Evolutionary conservation across 2,329 filamentous ascomycete species (phyloP).

Genomic region (Pseudogymnoascus verrucosus): DNA sequence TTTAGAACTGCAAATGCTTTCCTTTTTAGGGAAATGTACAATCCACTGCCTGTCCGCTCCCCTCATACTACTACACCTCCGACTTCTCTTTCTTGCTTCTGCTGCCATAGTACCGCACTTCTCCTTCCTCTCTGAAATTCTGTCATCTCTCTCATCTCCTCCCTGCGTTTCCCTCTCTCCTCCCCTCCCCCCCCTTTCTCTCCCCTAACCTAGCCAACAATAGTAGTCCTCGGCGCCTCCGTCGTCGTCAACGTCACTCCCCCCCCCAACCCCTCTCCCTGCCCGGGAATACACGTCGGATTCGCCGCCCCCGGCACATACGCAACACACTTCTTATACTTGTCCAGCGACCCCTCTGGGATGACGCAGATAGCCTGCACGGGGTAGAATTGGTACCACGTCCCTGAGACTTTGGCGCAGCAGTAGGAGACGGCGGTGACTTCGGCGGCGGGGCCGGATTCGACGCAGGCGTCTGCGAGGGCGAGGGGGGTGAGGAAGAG

Average conservation of each 20-base stretch:
- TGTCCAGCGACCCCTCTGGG: not conserved
- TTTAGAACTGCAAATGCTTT: not conserved
- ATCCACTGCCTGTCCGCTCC: not conserved
- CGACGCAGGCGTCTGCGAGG: constrained; percentile 17
- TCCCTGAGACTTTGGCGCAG: constrained; percentile 16
- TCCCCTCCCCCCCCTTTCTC: not conserved
- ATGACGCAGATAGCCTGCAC: constrained; percentile 20
- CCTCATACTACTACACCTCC: not conserved
- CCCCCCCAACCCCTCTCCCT: constrained; percentile 14
- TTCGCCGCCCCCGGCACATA: constrained; percentile 12
- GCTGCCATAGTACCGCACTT: not conserved
- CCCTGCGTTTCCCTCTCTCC: not conserved
- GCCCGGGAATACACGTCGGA: constrained; percentile 18
- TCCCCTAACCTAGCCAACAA: not conserved
- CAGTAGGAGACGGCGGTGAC: constrained; percentile 17
- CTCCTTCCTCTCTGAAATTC: not conserved
- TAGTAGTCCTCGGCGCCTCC: not conserved
- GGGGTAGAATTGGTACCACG: constrained; percentile 21
- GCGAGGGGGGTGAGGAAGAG: constrained; percentile 12
- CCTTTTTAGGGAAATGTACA: not conserved
- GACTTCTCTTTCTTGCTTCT: not conserved
- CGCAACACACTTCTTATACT: constrained; percentile 14
- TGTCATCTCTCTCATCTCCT: not conserved
- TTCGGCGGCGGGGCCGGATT: constrained; percentile 17
- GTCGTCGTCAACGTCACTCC: constrained; percentile 2